Base-by-base conservation (phyloP, 2,329 filamentous ascomycete species). In the Cladophialophora yegresii region DNA sequence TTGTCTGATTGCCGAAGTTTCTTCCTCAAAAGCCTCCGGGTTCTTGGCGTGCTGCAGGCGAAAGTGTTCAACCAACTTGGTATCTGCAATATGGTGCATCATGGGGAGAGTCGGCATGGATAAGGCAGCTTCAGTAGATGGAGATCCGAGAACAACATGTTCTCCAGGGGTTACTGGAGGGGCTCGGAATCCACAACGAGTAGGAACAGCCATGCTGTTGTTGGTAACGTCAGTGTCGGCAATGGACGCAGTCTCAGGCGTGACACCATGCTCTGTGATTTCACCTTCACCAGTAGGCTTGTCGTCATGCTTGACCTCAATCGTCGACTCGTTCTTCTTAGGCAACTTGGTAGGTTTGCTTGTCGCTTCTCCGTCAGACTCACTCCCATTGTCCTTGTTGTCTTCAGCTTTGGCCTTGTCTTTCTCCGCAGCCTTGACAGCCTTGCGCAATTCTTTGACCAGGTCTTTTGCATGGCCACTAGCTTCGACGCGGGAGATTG, bases 61-160 rank as follows among this genome's bases (percentile, higher is more conserved):
- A 49, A 65, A 68, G 20, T 61, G 56, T 54, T 68, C 66, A 23
- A 66, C 61, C 16, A 66, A 43, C 10, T 32, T 53, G n/a, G 26
- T n/a, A 16, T 63, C 66, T 22, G 63, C 65, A 26, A 58, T 63
- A 9, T 28, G 59, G 40, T 66, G 59, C 20, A 66, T 33, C 26
- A 16, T 55, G 8, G 66, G 66, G 12, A 68, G 53, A 10, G 66
- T 68, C 0, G 66, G 66, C 61, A 64, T 68, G 23, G 66, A 68
- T 33, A 63, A 26, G n/a, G 56, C 49, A 22, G 57, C 57, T 26
- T 10, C 47, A 8, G 47, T 26, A 4, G 36, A 49, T n/a, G 40
- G 23, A n/a, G 55, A 47, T 16, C 28, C 33, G 12, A 49, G 51
- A 33, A 54, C 60, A 7, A 63, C 57, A 4, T 51, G 22, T 4